phyloP scores from a whole-genome alignment of 2,329 filamentous ascomycete species.

The Gyromitra esculenta region DNA sequence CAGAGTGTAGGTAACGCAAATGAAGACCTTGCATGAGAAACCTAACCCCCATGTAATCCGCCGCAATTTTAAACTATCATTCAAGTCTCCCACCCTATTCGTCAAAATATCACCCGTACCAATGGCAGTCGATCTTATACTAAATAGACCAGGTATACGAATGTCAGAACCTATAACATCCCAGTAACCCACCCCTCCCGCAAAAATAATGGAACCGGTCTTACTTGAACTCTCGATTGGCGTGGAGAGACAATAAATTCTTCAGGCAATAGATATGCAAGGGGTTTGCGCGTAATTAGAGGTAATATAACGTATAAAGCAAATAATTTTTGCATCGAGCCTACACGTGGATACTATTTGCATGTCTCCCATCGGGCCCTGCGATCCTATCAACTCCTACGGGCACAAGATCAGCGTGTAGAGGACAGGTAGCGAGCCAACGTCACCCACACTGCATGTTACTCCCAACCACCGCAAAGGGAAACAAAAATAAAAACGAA shows the following conservation, averaged over 20 bases:
- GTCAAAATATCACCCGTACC: not conserved
- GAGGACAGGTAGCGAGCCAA: slow-evolving; percentile 19
- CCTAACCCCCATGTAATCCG: not conserved
- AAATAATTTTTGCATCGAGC: slow-evolving; percentile 32
- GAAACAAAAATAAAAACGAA: slow-evolving; percentile 38
- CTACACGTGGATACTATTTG: slow-evolving; percentile 35
- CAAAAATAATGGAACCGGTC: slow-evolving; percentile 4
- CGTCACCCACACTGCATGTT: slow-evolving; percentile 30
- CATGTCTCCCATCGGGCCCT: slow-evolving; percentile 5
- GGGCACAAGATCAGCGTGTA: slow-evolving; percentile 23
- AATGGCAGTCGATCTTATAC: slow-evolving; percentile 19
- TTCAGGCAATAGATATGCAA: slow-evolving; percentile 6
- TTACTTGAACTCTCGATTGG: not conserved
- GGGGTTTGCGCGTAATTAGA: slow-evolving; percentile 12
- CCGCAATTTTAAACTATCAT: not conserved
- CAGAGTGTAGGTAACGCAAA: not conserved
- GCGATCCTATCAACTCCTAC: not conserved
- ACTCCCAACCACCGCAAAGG: not conserved
- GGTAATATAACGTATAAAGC: slow-evolving; percentile 16
- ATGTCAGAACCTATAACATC: slow-evolving; percentile 5
- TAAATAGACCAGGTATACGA: not conserved
- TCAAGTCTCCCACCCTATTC: not conserved
- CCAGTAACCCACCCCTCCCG: slow-evolving; percentile 16
- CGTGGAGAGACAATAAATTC: slow-evolving; percentile 13
- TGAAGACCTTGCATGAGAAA: not conserved